A percentile compares a stretch with the other conserved stretches of the same genome.
These are phyloP conservation scores for Diplodia seriata DNA, from an alignment of 2,329 filamentous ascomycete species.

Conservation along the genomic window DNA sequence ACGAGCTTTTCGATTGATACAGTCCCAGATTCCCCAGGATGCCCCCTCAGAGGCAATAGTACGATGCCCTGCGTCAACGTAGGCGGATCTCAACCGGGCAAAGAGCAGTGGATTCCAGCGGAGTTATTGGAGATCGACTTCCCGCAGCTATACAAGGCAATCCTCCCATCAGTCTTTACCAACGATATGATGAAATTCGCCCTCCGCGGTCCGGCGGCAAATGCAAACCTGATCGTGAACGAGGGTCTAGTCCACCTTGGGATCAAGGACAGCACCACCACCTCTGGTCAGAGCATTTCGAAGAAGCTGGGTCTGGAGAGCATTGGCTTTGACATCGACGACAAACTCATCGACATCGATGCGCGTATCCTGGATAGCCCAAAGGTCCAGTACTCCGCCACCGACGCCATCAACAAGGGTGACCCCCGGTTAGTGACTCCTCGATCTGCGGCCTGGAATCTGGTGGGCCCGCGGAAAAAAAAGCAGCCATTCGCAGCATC, in stretches of 20 bases:
- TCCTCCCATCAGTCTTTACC: background rate
- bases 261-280: slow-evolving; percentile 1
- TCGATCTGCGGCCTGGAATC: slow-evolving; percentile 3
- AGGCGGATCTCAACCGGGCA: slow-evolving; percentile 15
- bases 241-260: slow-evolving; percentile 32
- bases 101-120: slow-evolving; percentile 25
- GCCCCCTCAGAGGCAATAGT: background rate
- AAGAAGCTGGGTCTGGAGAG: background rate
- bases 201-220: slow-evolving; percentile 13
- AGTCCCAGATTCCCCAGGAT: background rate
- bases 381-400: background rate
- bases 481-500: background rate
- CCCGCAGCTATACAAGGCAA: slow-evolving; percentile 12
- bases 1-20: too few relatives aligned
- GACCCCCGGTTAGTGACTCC: background rate
- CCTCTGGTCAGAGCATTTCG: too few relatives aligned
- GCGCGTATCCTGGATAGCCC: slow-evolving; percentile 16
- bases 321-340: slow-evolving; percentile 11
- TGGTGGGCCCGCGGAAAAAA: background rate
- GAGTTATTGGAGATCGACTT: slow-evolving; percentile 14
- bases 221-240: slow-evolving; percentile 26
- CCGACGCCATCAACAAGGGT: background rate
- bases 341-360: slow-evolving; percentile 29
- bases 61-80: slow-evolving; percentile 14
- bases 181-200: slow-evolving; percentile 31